Evolutionary conservation across 2,329 filamentous ascomycete species (phyloP).

Genomic region (Fusarium sp.): DNA sequence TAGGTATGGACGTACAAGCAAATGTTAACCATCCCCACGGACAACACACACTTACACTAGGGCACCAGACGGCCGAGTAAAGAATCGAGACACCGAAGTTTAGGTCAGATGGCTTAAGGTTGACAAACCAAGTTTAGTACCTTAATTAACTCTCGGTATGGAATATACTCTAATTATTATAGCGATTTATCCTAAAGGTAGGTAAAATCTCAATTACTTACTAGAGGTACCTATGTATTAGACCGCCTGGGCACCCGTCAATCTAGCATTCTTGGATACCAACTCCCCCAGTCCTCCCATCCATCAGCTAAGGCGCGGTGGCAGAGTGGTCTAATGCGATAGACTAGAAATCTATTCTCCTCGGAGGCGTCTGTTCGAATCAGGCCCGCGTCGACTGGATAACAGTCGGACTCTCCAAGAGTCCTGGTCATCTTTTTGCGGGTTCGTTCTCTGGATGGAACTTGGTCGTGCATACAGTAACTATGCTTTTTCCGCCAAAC

Average conservation of each 20-base stretch:
- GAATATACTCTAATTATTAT: too few relatives aligned
- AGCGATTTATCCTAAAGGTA: too few relatives aligned
- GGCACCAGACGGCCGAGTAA: background rate
- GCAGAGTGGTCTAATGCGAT: conserved; percentile 54
- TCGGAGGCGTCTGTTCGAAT: conserved; percentile 55
- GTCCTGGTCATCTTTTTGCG: conserved; percentile 14
- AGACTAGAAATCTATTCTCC: conserved; percentile 54
- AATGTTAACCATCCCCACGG: too few relatives aligned
- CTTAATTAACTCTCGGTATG: too few relatives aligned
- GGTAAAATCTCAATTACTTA: too few relatives aligned
- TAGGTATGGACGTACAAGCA: too few relatives aligned
- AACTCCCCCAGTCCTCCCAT: background rate
- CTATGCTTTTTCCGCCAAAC: too few relatives aligned
- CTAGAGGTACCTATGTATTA: too few relatives aligned
- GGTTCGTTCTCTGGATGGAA: background rate
- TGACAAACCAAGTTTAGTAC: too few relatives aligned
- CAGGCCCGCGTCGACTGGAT: conserved; percentile 50
- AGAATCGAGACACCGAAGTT: too few relatives aligned
- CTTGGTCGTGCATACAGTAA: too few relatives aligned
- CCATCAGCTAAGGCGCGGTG: conserved; percentile 44
- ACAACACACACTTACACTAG: background rate
- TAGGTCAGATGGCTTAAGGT: too few relatives aligned
- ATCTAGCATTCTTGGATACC: background rate
- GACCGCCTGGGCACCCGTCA: background rate
- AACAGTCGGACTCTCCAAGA: background rate